Conservation (phyloP, 805 yeast genomes). For the Wickerhamiella qilinensis region DNA sequence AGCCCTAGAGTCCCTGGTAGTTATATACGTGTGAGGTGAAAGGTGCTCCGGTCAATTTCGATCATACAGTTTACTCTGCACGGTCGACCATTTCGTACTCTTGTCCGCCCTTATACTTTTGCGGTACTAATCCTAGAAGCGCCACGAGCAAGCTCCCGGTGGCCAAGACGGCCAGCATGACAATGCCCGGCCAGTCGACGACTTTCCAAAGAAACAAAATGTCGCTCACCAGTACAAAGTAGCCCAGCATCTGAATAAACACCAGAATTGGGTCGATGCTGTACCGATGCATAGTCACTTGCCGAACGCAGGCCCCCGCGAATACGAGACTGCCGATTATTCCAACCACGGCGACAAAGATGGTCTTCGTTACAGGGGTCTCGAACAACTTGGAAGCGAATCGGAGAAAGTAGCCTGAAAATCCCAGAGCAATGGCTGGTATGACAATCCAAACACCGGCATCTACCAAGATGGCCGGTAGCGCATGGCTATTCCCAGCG, state of each 20-base stretch:
- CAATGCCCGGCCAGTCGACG: conserved; percentile 12
- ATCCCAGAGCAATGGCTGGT: background rate
- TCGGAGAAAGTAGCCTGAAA: background rate
- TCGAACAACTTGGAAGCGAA: no score
- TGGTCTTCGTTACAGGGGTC: background rate
- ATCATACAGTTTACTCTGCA: no score
- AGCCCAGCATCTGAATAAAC: conserved; percentile 13
- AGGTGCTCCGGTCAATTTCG: no score
- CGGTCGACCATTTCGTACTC: conserved; percentile 7
- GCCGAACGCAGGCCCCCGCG: background rate
- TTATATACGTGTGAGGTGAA: no score
- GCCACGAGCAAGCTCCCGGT: conserved; percentile 1
- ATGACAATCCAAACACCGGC: background rate
- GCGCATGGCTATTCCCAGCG: background rate
- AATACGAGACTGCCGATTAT: conserved; percentile 4
- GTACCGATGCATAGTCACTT: conserved; percentile 3
- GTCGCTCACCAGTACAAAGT: conserved; percentile 7
- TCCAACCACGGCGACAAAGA: conserved; percentile 5
- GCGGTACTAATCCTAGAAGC: background rate
- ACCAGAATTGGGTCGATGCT: conserved; percentile 9
- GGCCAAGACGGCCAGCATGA: conserved; percentile 3
- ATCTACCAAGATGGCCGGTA: background rate
- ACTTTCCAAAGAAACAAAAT: conserved; percentile 8
- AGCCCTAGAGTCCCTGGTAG: no score
- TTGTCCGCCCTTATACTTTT: background rate